Conservation (phyloP, 2,329 filamentous ascomycete species). For the Phyllosticta citrichinensis region DNA sequence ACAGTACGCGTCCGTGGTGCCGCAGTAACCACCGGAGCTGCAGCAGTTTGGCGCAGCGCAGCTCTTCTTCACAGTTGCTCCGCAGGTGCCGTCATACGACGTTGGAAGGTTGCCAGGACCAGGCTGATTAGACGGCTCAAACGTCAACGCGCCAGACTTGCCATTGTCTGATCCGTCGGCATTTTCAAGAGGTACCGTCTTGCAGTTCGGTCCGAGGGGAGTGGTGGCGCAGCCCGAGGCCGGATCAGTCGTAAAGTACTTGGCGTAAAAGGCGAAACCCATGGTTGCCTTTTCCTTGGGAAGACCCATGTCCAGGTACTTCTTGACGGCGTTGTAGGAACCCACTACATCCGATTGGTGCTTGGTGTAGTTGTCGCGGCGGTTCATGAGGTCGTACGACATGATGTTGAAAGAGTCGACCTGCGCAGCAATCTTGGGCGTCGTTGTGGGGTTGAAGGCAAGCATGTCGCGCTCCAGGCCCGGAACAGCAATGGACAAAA, state of each 20-base stretch:
- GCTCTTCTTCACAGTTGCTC: conserved; percentile 19
- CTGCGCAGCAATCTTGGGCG: conserved; percentile 48
- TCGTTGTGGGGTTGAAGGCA: conserved; percentile 48
- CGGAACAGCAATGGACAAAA: conserved; percentile 59
- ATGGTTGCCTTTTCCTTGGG: conserved; percentile 49
- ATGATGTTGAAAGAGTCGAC: conserved; percentile 63
- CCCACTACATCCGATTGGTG: conserved; percentile 56
- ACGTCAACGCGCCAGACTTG: conserved; percentile 48
- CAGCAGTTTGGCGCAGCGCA: conserved; percentile 21
- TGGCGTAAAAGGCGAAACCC: conserved; percentile 60
- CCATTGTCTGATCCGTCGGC: conserved; percentile 50
- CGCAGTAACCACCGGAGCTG: conserved; percentile 25
- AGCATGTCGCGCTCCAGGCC: conserved; percentile 56
- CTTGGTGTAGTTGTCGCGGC: conserved; percentile 51
- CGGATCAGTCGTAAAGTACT: conserved; percentile 50
- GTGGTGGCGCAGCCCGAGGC: conserved; percentile 37
- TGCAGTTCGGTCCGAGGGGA: conserved; percentile 44
- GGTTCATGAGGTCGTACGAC: conserved; percentile 63
- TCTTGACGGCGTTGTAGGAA: conserved; percentile 45
- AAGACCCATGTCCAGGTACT: conserved; percentile 50
- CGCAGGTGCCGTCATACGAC: conserved; percentile 23
- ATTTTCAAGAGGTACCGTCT: conserved; percentile 49
- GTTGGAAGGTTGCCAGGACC: background rate
- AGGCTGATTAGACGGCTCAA: conserved; percentile 13
- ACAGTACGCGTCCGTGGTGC: conserved; percentile 20